These are phyloP conservation scores for Citrus australasica DNA, from an alignment of 345 rosid genomes.

Conservation along the genomic window DNA sequence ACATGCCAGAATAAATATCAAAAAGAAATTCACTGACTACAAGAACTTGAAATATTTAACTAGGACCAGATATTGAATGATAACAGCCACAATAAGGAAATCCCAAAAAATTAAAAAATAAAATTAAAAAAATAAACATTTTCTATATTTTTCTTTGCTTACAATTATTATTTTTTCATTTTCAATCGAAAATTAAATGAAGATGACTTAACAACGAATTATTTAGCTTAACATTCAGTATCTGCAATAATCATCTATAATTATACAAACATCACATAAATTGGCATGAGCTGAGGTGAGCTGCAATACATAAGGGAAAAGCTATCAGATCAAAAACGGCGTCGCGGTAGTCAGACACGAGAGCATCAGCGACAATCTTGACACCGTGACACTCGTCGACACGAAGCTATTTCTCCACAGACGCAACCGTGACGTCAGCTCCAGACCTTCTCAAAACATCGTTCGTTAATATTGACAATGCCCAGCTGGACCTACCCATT, in stretches of 20 bases:
- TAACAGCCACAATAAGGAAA: too few relatives aligned
- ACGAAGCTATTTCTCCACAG: conserved; percentile 64
- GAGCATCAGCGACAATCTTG: conserved; percentile 72
- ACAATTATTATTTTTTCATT: too few relatives aligned
- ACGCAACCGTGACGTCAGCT: conserved; percentile 81
- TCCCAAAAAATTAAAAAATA: too few relatives aligned
- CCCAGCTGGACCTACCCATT: too few relatives aligned
- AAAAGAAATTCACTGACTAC: too few relatives aligned
- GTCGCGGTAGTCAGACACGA: conserved; percentile 46
- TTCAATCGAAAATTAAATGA: neutral
- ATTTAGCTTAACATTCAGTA: neutral
- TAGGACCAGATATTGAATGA: too few relatives aligned
- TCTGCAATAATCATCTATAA: neutral
- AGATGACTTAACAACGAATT: neutral
- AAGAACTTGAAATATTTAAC: too few relatives aligned
- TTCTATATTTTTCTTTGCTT: too few relatives aligned
- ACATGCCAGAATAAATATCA: too few relatives aligned
- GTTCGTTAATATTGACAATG: conserved; percentile 30
- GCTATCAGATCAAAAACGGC: conserved; percentile 68
- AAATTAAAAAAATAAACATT: too few relatives aligned
- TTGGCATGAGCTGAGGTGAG: neutral
- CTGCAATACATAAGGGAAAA: conserved; percentile 47
- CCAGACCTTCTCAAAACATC: conserved; percentile 84
- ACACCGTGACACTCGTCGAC: conserved; percentile 77
- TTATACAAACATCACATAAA: neutral